Percentiles rank a stretch among this genome's conserved stretches.
These are phyloP conservation scores for Pseudogymnoascus sp. DNA, from an alignment of 2,329 filamentous ascomycete genomes.

Conservation along the genomic window DNA sequence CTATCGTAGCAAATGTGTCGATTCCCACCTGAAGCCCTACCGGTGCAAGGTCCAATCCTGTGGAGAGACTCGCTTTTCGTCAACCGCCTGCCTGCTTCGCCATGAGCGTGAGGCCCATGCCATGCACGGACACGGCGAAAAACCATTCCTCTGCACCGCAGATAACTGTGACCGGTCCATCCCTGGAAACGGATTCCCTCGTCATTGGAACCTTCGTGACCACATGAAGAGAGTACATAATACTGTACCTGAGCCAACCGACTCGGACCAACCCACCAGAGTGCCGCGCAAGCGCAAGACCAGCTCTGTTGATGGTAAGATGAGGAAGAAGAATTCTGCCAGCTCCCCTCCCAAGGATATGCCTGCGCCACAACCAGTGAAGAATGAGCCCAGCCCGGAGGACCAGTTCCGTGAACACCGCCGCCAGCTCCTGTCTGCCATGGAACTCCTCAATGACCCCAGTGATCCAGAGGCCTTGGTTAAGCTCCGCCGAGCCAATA, in stretches of 20 bases:
- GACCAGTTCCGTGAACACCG: constrained; percentile 7
- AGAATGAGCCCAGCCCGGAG: background rate
- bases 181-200: constrained; percentile 80
- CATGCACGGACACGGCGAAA: constrained; percentile 88
- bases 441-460: constrained; percentile 8
- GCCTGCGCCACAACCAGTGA: background rate
- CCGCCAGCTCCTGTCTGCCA: background rate
- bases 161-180: constrained; percentile 78
- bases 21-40: constrained; percentile 95
- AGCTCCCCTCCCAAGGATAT: constrained; percentile 4
- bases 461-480: constrained; percentile 3
- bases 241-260: constrained; percentile 30
- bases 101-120: constrained; percentile 95
- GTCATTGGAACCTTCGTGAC: constrained; percentile 91
- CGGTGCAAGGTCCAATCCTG: constrained; percentile 82
- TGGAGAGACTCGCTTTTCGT: constrained; percentile 83
- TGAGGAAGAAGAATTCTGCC: constrained; percentile 9
- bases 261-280: constrained; percentile 2
- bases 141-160: constrained; percentile 84
- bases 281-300: constrained; percentile 10
- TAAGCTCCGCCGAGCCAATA: background rate
- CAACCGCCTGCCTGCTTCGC: constrained; percentile 85
- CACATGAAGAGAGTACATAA: constrained; percentile 95
- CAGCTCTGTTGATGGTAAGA: constrained; percentile 9
- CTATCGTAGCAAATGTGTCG: constrained; percentile 75